A percentile compares a stretch with the other conserved stretches of the same genome.
Evolutionary conservation across 208 protist genomes (phyloP).

Genomic region (Acanthamoeba divionensis): DNA sequence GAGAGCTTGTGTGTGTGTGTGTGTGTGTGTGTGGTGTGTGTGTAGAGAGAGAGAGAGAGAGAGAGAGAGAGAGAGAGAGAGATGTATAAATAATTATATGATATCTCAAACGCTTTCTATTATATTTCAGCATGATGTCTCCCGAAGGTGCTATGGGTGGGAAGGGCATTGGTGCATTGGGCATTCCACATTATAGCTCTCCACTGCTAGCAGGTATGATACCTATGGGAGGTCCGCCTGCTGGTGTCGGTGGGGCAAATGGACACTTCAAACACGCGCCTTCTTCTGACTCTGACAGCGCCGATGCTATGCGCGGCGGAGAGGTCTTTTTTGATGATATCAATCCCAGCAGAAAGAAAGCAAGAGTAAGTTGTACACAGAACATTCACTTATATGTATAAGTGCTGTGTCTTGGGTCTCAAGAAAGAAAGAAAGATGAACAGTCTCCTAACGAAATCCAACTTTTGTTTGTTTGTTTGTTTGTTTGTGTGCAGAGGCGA

Average conservation of each 20-base stretch:
- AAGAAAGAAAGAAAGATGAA: not conserved
- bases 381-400: not conserved
- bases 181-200: constrained; percentile 23
- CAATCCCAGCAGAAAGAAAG: not conserved
- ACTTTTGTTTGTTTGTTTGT: not conserved
- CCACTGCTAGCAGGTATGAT: constrained; percentile 10
- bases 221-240: not conserved
- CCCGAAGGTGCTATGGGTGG: too few relatives aligned
- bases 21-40: too few relatives aligned
- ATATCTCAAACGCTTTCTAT: too few relatives aligned
- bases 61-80: too few relatives aligned
- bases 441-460: not conserved
- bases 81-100: too few relatives aligned
- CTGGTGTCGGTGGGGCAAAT: not conserved
- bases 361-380: not conserved
- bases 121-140: too few relatives aligned
- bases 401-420: too few relatives aligned
- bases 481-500: constrained; percentile 3
- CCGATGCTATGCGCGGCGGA: not conserved
- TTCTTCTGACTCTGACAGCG: not conserved
- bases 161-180: not conserved
- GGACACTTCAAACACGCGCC: not conserved
- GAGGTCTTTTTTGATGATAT: constrained; percentile 52
- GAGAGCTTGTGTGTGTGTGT: too few relatives aligned
- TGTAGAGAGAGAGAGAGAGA: too few relatives aligned